Evolutionary conservation across 2,329 filamentous ascomycete species (phyloP), one percentile per base, ranked within the genome.

Genomic region (Lojkania enalia): DNA sequence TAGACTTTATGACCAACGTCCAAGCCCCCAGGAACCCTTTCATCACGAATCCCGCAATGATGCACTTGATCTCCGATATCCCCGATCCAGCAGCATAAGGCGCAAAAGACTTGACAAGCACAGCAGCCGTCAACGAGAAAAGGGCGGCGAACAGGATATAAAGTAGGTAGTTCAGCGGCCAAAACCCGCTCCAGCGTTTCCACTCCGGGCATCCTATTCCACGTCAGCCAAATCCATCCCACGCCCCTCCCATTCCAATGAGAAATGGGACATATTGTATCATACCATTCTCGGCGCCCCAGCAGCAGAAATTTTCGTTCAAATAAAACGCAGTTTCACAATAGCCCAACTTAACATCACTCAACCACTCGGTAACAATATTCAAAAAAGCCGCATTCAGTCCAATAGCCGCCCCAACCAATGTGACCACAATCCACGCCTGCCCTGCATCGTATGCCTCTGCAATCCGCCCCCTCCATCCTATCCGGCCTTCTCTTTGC

Each of bases 1-100:
- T 82, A 0, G 90, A 95, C 73, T 99, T 99, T 74, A 99, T 97
- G 48, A 94, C 70, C 21, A 99, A 76, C 4, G 94, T 97, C 82
- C 90, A 90, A 59, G 86, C 86, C 15, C 92, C 90, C 13, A 99
- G 79, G 63, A 99, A 99, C 0, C 91, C 94, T 71, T 97, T 96
- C 94, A 99, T 99, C 38, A 97, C 89, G 67, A 99, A 99, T 2
- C 94, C 94, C 3, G 92, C 94, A 64, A 99, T 96, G 65, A 99
- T 97, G 71, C 90, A 96, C 72, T 99, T 99, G 78, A 99, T 99
- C 74, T 99, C 94, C 11, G 90, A 96, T 46, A 99, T 99, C 30
- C 94, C 94, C 11, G 90, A 96, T 13, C 94, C 94, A 23, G 94
- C 94, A 9, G 94, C 94, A 67, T 99, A 99, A 0, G 94, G 94